Conservation (phyloP, 164 flowering plant genomes). For the Sextonia rubra region DNA sequence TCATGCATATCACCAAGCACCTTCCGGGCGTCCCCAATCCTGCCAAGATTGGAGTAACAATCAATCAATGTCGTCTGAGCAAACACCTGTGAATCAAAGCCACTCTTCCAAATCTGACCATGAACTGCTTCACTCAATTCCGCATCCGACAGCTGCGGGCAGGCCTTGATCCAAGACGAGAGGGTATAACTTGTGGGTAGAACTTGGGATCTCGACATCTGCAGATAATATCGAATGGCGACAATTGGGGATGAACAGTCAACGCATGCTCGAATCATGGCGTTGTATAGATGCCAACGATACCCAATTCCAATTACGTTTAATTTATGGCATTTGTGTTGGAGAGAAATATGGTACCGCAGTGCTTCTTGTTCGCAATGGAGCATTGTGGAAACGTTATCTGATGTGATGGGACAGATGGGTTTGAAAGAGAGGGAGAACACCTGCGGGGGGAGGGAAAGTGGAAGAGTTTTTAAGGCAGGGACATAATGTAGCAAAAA, state of each 20-base stretch:
- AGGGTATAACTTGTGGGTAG: constrained; percentile 61
- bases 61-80: constrained; percentile 64
- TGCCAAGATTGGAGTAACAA: constrained; percentile 41
- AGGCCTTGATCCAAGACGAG: constrained; percentile 62
- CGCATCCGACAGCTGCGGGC: constrained; percentile 19
- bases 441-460: too few relatives aligned
- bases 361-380: too few relatives aligned
- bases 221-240: constrained; percentile 35
- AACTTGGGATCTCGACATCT: constrained; percentile 38
- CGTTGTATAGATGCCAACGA: too few relatives aligned
- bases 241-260: constrained; percentile 30
- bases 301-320: too few relatives aligned
- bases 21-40: constrained; percentile 27
- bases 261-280: constrained; percentile 50
- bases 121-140: constrained; percentile 52
- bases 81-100: constrained; percentile 48
- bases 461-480: too few relatives aligned
- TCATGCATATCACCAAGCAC: constrained; percentile 83
- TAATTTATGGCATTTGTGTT: too few relatives aligned
- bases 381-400: too few relatives aligned
- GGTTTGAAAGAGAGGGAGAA: too few relatives aligned
- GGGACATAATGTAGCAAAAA: too few relatives aligned
- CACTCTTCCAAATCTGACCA: constrained; percentile 57
- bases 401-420: too few relatives aligned
- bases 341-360: too few relatives aligned